Evolutionary conservation across 1,284 basidiomycete genomes (phyloP).

Genomic region (Peniophora sp.): DNA sequence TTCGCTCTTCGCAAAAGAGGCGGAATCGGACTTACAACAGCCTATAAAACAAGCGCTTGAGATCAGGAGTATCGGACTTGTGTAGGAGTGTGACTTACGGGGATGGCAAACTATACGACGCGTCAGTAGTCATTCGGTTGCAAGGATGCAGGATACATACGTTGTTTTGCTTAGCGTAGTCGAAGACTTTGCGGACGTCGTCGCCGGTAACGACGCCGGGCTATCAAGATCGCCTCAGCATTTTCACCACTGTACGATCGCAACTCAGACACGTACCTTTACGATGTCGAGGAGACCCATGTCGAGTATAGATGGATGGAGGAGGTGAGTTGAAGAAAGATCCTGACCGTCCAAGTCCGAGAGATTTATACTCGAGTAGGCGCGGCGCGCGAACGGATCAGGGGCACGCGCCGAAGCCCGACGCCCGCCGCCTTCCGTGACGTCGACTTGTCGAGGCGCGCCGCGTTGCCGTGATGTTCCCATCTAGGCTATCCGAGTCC

Average conservation of each 20-base stretch:
- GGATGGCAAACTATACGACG: conserved; percentile 66
- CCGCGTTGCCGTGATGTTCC: no score
- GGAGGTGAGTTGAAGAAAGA: no score
- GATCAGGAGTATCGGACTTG: no score
- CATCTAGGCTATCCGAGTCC: no score
- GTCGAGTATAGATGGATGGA: conserved; percentile 1
- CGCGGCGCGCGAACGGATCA: no score
- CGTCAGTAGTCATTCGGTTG: not conserved
- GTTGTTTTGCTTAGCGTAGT: conserved; percentile 79
- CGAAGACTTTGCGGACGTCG: conserved; percentile 81
- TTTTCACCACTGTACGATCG: not conserved
- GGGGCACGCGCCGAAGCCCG: no score
- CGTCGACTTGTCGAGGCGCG: no score
- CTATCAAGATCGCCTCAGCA: conserved; percentile 17
- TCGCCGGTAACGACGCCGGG: conserved; percentile 85
- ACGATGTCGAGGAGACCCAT: conserved; percentile 71
- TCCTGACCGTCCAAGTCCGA: not conserved
- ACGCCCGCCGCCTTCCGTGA: no score
- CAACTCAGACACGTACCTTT: conserved; percentile 45
- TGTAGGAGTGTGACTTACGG: conserved; percentile 42
- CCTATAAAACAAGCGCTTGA: conserved; percentile 28
- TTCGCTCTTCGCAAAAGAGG: no score
- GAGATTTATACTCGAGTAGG: conserved; percentile 1
- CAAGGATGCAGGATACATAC: conserved; percentile 32
- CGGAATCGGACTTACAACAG: conserved; percentile 50